Base-by-base conservation (phyloP, 108 stramenopile species). In the Nitzschia inconspicua region DNA sequence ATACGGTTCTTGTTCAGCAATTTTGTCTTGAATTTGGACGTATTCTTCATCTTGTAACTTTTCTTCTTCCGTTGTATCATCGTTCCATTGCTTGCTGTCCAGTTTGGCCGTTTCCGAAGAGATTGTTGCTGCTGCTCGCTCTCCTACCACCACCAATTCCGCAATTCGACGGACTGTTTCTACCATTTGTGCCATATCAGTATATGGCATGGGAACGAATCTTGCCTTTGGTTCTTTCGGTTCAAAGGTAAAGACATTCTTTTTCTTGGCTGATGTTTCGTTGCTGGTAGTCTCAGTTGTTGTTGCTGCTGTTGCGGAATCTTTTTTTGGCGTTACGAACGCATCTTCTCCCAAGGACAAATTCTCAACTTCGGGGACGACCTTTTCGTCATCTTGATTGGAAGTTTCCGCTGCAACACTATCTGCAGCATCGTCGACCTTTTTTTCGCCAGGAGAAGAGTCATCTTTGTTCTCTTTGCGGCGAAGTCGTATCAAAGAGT, bases 91-190 rank as follows among this genome's bases (percentile, higher is more conserved):
- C 37, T 49, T 14, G 3, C 22, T 19, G 10, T 44, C 23, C 11
- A 61, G 47, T 24, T 67, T 65, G 37, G 49, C 58, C 16, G 28
- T 52, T 39, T 44, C 61, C 48, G 35, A 51, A 18, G 34, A 47
- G 10, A 57, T 49, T 13, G 25, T 51, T 13, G 71, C 60, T 19
- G 65, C 57, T 31, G 58, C 71, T 35, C 66, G 61, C 63, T 92
- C 90, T 1, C 80, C 77, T 55, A 81, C 73, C 7, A 88, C 71
- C 8, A 86, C 90, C 57, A 88, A 60, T 62, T 92, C 90, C 1
- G 90, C 84, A 26, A 84, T 72, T 23, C 90, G 43, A 39, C 90
- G 73, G 20, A 92, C 37, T 19, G 78, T 60, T 76, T 92, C 90
- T 3, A 92, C 67, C 37, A 78, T 50, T 43, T 80, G 72, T n/a